Evolutionary conservation across 2,329 filamentous ascomycete species (phyloP).

Genomic region (Stagonosporopsis tanaceti): DNA sequence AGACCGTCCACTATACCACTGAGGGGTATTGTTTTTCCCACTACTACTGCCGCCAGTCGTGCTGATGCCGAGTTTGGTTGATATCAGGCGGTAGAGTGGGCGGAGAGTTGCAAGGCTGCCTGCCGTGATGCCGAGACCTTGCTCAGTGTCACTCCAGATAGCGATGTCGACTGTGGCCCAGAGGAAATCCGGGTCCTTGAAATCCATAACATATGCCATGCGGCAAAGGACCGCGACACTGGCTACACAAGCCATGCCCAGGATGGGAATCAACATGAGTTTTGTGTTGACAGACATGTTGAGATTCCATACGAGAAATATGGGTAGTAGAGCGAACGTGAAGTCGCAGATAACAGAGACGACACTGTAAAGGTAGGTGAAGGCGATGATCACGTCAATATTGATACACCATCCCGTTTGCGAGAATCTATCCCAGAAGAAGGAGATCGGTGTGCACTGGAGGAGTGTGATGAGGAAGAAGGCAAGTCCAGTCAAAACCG

Average conservation of each 20-base stretch:
- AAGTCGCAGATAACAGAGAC: constrained; percentile 59
- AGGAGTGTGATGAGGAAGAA: constrained; percentile 60
- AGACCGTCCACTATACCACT: constrained; percentile 26
- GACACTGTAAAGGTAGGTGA: constrained; percentile 58
- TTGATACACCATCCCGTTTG: constrained; percentile 53
- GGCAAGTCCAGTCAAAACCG: constrained; percentile 48
- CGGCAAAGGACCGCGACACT: constrained; percentile 47
- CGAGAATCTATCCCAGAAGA: constrained; percentile 58
- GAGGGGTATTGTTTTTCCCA: constrained; percentile 27
- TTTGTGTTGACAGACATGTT: constrained; percentile 60
- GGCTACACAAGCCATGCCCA: constrained; percentile 61
- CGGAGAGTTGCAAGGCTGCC: constrained; percentile 49
- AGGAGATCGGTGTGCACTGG: constrained; percentile 59
- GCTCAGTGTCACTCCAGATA: constrained; percentile 49
- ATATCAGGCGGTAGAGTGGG: constrained; percentile 42
- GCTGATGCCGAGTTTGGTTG: constrained; percentile 33
- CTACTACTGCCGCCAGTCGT: constrained; percentile 22
- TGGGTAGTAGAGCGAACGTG: constrained; percentile 59
- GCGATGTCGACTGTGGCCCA: constrained; percentile 48
- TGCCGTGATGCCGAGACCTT: constrained; percentile 49
- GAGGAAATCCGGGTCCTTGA: constrained; percentile 45
- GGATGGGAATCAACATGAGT: constrained; percentile 55
- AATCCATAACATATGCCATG: constrained; percentile 47
- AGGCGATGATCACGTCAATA: constrained; percentile 50
- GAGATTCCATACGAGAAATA: constrained; percentile 61